Percentiles rank a stretch among this genome's conserved stretches.
These are phyloP conservation scores for Phaeolepiota aurea DNA, from an alignment of 768 basidiomycete species.

Conservation along the genomic window DNA sequence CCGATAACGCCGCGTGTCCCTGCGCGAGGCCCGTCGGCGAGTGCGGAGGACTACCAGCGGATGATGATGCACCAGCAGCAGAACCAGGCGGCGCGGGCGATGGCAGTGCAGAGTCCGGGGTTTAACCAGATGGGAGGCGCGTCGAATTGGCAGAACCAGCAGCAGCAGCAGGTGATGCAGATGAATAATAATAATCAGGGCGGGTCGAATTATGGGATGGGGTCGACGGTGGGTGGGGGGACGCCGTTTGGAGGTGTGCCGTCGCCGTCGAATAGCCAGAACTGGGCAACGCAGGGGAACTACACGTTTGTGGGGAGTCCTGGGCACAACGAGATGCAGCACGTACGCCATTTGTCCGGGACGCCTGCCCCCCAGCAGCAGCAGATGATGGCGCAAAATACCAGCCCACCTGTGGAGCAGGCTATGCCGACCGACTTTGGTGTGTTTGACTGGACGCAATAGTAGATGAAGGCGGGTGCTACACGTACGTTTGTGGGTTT, in stretches of 20 bases:
- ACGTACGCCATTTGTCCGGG: constrained; percentile 41
- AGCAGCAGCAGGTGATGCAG: constrained; percentile 16
- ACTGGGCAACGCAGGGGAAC: constrained; percentile 21
- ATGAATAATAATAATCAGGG: constrained; percentile 4
- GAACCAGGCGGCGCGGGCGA: constrained; percentile 25
- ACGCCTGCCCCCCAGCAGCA: constrained; percentile 39
- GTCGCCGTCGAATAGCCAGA: constrained; percentile 24
- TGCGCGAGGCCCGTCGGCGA: constrained; percentile 25
- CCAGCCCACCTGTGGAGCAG: constrained; percentile 32
- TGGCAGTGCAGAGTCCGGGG: constrained; percentile 24
- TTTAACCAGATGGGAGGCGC: constrained; percentile 29
- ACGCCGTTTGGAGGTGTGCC: constrained; percentile 14
- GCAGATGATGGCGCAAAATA: constrained; percentile 26
- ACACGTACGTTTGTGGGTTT: no score
- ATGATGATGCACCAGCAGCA: constrained; percentile 40
- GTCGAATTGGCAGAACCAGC: constrained; percentile 20
- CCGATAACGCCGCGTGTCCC: constrained; percentile 43
- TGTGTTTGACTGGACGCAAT: constrained; percentile 50
- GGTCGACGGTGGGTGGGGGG: no score
- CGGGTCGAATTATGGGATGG: constrained; percentile 20
- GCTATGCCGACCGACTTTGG: constrained; percentile 42
- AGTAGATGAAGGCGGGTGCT: no score
- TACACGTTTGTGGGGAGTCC: constrained; percentile 33
- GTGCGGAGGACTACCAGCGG: constrained; percentile 51
- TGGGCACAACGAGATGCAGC: constrained; percentile 20